A percentile compares a stretch with the other conserved stretches of the same genome.
Conservation (phyloP, 495 filamentous ascomycete species). For the Hypoxylon fragiforme region DNA sequence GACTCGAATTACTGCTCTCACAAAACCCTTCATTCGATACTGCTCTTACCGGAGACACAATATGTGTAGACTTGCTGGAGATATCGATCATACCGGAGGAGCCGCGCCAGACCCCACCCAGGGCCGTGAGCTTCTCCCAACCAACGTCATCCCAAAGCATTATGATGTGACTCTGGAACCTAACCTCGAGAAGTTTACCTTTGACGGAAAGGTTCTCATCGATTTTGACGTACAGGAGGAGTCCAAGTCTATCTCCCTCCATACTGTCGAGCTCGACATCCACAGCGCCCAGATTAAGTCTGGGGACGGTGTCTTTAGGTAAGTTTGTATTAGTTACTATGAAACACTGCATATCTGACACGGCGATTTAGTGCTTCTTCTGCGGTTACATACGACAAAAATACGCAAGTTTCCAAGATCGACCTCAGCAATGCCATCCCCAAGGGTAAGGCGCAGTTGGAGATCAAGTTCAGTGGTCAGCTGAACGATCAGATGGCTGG, state of each 20-base stretch:
- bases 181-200: constrained; percentile 69
- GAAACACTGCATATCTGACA: constrained; percentile 13
- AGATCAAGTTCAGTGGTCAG: constrained; percentile 66
- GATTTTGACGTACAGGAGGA: constrained; percentile 84
- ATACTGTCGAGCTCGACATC: constrained; percentile 84
- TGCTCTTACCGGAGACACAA: constrained; percentile 59
- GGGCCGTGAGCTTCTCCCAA: constrained; percentile 62
- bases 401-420: constrained; percentile 65
- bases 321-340: constrained; percentile 11
- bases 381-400: constrained; percentile 61
- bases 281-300: constrained; percentile 69
- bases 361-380: constrained; percentile 53
- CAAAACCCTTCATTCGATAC: constrained; percentile 42
- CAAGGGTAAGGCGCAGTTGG: constrained; percentile 65
- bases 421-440: constrained; percentile 62
- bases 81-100: constrained; percentile 48
- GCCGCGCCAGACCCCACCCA: constrained; percentile 47
- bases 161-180: constrained; percentile 77
- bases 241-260: constrained; percentile 82
- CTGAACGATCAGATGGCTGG: constrained; percentile 83
- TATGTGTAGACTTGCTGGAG: constrained; percentile 57
- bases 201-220: constrained; percentile 68
- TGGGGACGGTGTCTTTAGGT: constrained; percentile 48
- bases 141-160: constrained; percentile 66
- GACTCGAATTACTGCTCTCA: constrained; percentile 26